A percentile compares a stretch with the other conserved stretches of the same genome.
These are phyloP conservation scores for Canna indica DNA, from an alignment of 176 grass and related monocot species.

Conservation along the genomic window DNA sequence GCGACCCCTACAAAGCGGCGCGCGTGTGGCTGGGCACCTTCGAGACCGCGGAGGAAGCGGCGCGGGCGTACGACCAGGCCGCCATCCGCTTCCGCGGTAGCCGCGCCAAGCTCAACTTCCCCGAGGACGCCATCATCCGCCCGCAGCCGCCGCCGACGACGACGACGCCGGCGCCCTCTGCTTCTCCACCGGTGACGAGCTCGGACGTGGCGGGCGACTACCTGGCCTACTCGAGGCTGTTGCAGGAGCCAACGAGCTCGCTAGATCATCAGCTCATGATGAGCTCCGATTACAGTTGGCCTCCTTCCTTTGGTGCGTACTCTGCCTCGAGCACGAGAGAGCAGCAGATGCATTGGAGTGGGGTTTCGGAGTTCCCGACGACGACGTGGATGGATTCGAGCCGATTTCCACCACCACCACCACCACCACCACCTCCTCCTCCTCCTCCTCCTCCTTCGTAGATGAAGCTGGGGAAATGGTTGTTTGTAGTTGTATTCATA, in stretches of 20 bases:
- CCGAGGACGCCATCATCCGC: slow-evolving; percentile 61
- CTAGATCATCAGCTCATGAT: neutral
- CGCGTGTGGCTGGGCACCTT: slow-evolving; percentile 99
- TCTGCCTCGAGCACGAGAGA: no score
- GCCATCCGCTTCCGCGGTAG: slow-evolving; percentile 84
- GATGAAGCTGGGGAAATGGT: neutral
- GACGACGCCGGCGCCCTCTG: neutral
- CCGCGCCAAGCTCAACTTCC: slow-evolving; percentile 99
- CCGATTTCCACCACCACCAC: no score
- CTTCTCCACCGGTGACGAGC: neutral
- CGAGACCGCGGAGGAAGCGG: slow-evolving; percentile 90
- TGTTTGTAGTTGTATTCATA: no score
- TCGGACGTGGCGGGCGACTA: neutral
- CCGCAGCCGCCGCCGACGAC: slow-evolving; percentile 15
- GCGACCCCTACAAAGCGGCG: slow-evolving; percentile 95
- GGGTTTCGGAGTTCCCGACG: neutral
- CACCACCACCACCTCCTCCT: neutral
- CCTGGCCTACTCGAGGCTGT: slow-evolving; percentile 3
- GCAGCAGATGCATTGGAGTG: neutral
- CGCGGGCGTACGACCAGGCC: slow-evolving; percentile 81
- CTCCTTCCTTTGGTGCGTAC: neutral
- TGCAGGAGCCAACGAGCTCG: neutral
- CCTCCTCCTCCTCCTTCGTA: neutral
- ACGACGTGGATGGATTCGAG: neutral
- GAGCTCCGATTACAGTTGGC: neutral